phyloP scores from a whole-genome alignment of 768 basidiomycete species.

The Hebeloma cylindrosporum region DNA sequence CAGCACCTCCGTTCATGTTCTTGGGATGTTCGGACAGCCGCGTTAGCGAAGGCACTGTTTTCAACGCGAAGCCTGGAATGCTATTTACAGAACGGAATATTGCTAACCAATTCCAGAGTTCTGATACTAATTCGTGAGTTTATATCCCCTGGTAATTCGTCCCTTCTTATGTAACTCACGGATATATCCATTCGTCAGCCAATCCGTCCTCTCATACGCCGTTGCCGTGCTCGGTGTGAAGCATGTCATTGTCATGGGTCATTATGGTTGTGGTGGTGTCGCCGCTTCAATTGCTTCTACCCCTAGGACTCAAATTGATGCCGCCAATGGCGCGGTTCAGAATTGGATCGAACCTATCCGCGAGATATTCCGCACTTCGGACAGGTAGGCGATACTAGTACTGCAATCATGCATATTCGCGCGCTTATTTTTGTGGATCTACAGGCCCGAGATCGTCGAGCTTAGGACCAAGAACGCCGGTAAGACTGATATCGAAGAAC shows the following conservation, averaged over 20 bases:
- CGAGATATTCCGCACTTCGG: constrained; percentile 32
- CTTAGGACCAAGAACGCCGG: constrained; percentile 25
- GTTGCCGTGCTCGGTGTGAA: constrained; percentile 35
- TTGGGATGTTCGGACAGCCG: constrained; percentile 39
- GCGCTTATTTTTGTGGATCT: constrained; percentile 19
- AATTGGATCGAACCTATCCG: constrained; percentile 41
- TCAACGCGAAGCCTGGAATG: constrained; percentile 37
- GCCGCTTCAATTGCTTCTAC: constrained; percentile 33
- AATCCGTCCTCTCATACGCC: constrained; percentile 36
- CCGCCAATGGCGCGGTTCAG: constrained; percentile 33
- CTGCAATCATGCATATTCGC: background rate
- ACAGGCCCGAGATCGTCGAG: constrained; percentile 34
- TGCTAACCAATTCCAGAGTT: constrained; percentile 37
- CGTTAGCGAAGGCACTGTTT: constrained; percentile 37
- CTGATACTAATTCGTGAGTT: constrained; percentile 35
- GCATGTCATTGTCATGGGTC: constrained; percentile 42
- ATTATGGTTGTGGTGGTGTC: constrained; percentile 42
- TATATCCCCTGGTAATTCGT: too few relatives aligned
- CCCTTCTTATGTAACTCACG: too few relatives aligned
- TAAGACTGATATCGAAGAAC: constrained; percentile 17
- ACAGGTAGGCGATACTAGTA: constrained; percentile 25
- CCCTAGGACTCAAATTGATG: constrained; percentile 19
- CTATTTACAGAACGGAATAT: constrained; percentile 39
- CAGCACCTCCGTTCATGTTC: constrained; percentile 34
- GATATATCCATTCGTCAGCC: background rate